phyloP scores from a whole-genome alignment of 2,329 filamentous ascomycete species.

The Fusarium dlaminii region DNA sequence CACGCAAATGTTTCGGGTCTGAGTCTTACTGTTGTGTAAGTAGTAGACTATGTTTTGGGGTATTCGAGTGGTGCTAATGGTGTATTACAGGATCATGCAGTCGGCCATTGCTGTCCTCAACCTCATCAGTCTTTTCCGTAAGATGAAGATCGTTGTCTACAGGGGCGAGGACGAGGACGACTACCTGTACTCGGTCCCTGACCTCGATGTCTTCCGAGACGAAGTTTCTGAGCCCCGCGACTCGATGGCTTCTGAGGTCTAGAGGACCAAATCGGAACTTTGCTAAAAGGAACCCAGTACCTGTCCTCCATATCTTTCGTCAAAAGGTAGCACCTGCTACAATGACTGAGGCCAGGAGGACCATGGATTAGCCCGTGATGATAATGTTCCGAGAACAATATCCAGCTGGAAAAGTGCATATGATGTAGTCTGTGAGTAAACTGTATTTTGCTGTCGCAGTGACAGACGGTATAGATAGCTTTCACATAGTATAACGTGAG shows the following conservation, averaged over 20 bases:
- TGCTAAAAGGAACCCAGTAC: background rate
- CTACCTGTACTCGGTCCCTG: constrained; percentile 9
- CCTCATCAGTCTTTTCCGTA: constrained; percentile 32
- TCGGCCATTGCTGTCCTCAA: constrained; percentile 19
- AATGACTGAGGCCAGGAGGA: too few species aligned
- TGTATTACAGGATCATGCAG: constrained; percentile 19
- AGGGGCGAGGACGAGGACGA: constrained; percentile 26
- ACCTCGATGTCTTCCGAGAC: constrained; percentile 34
- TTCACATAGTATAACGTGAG: constrained; percentile 1
- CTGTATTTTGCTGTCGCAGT: background rate
- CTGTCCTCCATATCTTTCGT: background rate
- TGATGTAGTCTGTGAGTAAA: background rate
- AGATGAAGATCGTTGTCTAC: constrained; percentile 29
- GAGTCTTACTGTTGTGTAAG: constrained; percentile 34
- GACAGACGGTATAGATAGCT: background rate
- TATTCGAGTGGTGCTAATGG: background rate
- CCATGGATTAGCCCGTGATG: background rate
- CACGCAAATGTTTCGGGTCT: constrained; percentile 3
- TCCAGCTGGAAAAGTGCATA: background rate
- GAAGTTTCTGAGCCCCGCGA: constrained; percentile 31
- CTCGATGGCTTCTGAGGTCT: constrained; percentile 30
- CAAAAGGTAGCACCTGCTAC: background rate
- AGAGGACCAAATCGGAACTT: background rate
- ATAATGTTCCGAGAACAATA: background rate
- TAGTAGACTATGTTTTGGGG: background rate